phyloP scores from a whole-genome alignment of 306 rosid species.

The Leucaena leucocephala region DNA sequence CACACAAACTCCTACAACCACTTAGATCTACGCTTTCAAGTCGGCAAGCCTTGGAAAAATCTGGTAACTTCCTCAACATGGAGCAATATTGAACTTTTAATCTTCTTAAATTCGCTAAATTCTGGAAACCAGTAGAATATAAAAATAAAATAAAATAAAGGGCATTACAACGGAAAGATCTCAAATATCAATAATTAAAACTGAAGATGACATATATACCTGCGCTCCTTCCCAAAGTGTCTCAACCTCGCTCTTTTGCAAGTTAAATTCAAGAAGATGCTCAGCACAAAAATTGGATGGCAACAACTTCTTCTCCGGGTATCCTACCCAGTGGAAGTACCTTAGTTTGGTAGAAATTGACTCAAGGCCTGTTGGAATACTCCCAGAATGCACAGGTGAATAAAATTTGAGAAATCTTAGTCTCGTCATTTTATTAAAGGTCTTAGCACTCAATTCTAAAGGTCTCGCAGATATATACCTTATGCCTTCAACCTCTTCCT shows the following conservation, averaged over 20 bases:
- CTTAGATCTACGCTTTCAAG: no score
- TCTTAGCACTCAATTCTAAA: neutral
- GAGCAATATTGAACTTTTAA: neutral
- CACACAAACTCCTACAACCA: neutral
- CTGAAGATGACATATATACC: no score
- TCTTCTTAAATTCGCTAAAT: neutral
- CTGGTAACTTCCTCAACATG: neutral
- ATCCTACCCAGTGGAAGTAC: neutral
- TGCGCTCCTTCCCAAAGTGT: no score
- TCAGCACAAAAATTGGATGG: neutral
- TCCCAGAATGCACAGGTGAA: neutral
- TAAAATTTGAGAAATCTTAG: neutral
- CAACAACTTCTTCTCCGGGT: neutral
- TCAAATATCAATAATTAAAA: no score
- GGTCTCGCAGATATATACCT: neutral
- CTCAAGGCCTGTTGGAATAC: neutral
- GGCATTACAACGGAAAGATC: no score
- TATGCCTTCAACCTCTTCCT: neutral
- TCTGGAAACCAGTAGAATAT: neutral
- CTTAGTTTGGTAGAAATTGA: neutral
- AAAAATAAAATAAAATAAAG: neutral
- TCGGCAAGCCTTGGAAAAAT: neutral
- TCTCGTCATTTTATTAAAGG: neutral
- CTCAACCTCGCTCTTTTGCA: accelerated
- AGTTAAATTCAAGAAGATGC: neutral